phyloP scores from a whole-genome alignment of 306 rosid genomes.

The Gastrolobium villosum region DNA sequence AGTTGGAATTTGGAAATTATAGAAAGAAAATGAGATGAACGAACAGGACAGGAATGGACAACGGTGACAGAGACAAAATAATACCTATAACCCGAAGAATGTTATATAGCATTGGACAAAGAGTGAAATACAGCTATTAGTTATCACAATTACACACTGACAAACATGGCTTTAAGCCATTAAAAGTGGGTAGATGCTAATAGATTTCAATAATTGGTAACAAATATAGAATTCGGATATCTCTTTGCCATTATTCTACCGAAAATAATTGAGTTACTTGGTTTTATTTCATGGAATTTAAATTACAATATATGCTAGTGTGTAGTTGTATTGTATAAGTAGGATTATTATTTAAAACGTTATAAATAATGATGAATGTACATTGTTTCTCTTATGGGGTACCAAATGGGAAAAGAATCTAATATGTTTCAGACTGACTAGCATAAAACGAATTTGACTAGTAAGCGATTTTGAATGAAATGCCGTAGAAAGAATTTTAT shows the following conservation, averaged over 20 bases:
- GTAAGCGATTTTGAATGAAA: not conserved
- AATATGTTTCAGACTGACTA: not conserved
- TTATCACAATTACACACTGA: too few species aligned
- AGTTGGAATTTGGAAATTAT: not conserved
- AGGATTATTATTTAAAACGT: too few species aligned
- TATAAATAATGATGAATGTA: not conserved
- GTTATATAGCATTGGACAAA: not conserved
- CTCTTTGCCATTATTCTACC: too few species aligned
- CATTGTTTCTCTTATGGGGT: not conserved
- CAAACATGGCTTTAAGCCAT: too few species aligned
- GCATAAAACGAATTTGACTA: not conserved
- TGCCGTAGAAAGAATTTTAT: not conserved
- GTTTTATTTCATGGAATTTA: too few species aligned
- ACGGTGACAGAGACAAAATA: not conserved
- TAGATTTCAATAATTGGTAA: too few species aligned
- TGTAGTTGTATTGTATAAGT: too few species aligned
- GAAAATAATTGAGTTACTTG: too few species aligned
- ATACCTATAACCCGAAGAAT: not conserved
- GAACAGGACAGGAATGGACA: not conserved
- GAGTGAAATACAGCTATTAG: not conserved
- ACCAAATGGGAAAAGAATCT: not conserved
- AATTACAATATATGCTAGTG: too few species aligned
- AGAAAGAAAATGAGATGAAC: slow-evolving; percentile 3
- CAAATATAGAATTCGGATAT: too few species aligned
- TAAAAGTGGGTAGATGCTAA: too few species aligned